Conservation (phyloP, 1,284 basidiomycete genomes). For the Cutaneotrichosporon cutaneum region DNA sequence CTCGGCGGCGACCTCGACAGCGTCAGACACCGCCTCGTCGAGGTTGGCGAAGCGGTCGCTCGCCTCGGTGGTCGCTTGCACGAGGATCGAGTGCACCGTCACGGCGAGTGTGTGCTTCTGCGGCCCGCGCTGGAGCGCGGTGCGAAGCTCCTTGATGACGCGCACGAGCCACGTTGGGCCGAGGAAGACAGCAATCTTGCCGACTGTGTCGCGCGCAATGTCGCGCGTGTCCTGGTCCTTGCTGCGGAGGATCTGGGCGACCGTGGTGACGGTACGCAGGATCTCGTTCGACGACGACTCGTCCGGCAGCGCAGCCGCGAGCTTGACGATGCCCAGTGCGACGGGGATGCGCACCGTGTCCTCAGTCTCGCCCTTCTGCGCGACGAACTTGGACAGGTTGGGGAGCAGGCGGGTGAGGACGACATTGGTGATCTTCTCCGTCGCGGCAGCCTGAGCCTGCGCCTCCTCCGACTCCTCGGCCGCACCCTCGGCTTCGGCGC, state of each 20-base stretch:
- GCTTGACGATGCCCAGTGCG: constrained; percentile 79
- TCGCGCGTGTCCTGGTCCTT: constrained; percentile 93
- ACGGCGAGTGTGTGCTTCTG: constrained; percentile 92
- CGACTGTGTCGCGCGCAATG: constrained; percentile 77
- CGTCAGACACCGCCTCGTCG: constrained; percentile 73
- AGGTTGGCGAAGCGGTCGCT: constrained; percentile 65
- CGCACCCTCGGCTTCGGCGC: constrained; percentile 43
- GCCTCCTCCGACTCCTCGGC: constrained; percentile 36
- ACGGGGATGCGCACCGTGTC: constrained; percentile 84
- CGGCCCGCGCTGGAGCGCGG: constrained; percentile 82
- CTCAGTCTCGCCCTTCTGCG: constrained; percentile 72
- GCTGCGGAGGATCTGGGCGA: constrained; percentile 85
- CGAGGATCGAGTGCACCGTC: constrained; percentile 76
- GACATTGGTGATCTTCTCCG: constrained; percentile 65
- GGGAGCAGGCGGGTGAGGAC: constrained; percentile 76
- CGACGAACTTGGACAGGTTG: constrained; percentile 70
- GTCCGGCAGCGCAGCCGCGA: constrained; percentile 79
- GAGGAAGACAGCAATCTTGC: constrained; percentile 73
- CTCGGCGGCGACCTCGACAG: constrained; percentile 80
- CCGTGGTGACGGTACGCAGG: constrained; percentile 72
- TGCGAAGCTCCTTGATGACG: constrained; percentile 76
- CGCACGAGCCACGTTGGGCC: constrained; percentile 73
- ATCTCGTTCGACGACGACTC: constrained; percentile 70
- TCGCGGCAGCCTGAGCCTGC: constrained; percentile 17
- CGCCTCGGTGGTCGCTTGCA: constrained; percentile 64